phyloP scores from a whole-genome alignment of 352 stramenopile genomes.

The Peronospora tabacina region DNA sequence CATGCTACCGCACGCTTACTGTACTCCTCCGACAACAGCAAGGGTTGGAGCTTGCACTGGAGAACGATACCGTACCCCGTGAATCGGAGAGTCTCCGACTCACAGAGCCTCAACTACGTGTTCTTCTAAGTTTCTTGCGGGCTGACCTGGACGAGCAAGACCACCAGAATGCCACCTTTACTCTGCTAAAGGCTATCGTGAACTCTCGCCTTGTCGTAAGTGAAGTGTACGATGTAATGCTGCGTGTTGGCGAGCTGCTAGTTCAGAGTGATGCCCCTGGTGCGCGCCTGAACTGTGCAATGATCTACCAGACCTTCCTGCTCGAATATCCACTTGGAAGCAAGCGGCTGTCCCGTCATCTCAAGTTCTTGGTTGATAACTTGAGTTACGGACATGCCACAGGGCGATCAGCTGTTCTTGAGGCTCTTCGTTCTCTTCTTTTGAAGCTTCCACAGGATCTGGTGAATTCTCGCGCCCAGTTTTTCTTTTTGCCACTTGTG shows the following conservation, averaged over 20 bases:
- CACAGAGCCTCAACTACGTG: slow-evolving; percentile 64
- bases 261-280: slow-evolving; percentile 89
- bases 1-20: slow-evolving; percentile 91
- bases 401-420: slow-evolving; percentile 87
- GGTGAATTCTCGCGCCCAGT: slow-evolving; percentile 88
- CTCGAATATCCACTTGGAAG: slow-evolving; percentile 93
- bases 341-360: slow-evolving; percentile 89
- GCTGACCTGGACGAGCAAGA: slow-evolving; percentile 89
- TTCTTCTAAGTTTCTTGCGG: slow-evolving; percentile 89
- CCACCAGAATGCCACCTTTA: slow-evolving; percentile 93
- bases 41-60: slow-evolving; percentile 25
- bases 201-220: slow-evolving; percentile 87
- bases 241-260: slow-evolving; percentile 89
- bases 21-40: slow-evolving; percentile 70
- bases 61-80: slow-evolving; percentile 15
- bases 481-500: slow-evolving; percentile 94
- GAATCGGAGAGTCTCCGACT: slow-evolving; percentile 35
- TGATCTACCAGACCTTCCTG: slow-evolving; percentile 88
- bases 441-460: slow-evolving; percentile 89
- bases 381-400: slow-evolving; percentile 93
- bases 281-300: slow-evolving; percentile 72
- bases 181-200: slow-evolving; percentile 89
- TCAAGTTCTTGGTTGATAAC: slow-evolving; percentile 94
- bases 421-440: slow-evolving; percentile 84
- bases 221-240: slow-evolving; percentile 95